A percentile compares a stretch with the other conserved stretches of the same genome.
Conservation (phyloP, 1,139 yeast species). For the Protomyces macrosporus region DNA sequence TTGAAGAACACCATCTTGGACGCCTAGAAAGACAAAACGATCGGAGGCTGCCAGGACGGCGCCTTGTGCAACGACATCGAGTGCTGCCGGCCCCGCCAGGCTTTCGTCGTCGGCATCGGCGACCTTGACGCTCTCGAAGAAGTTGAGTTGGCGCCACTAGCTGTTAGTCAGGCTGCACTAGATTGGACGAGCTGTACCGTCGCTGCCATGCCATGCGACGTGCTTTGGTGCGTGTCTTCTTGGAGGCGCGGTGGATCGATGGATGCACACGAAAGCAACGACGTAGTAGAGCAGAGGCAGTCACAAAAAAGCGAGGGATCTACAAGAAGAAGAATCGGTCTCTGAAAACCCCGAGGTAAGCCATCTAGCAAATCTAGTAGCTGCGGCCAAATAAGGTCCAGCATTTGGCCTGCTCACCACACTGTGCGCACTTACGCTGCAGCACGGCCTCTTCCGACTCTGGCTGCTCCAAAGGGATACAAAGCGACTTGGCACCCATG, state of each 20-base stretch:
- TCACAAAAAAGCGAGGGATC: not conserved
- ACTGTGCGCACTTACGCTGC: conserved; percentile 77
- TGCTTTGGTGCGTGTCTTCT: not conserved
- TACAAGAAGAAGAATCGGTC: not conserved
- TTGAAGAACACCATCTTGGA: conserved; percentile 52
- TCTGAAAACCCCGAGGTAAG: not conserved
- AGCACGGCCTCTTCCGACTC: conserved; percentile 46
- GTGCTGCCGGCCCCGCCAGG: conserved; percentile 59
- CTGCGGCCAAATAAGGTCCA: conserved; percentile 97
- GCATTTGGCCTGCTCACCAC: conserved; percentile 66
- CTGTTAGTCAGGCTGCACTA: not conserved
- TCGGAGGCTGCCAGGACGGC: conserved; percentile 40
- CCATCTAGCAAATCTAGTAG: conserved; percentile 47
- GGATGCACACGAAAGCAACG: not conserved
- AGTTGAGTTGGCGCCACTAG: conserved; percentile 81
- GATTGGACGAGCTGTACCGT: not conserved
- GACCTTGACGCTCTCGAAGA: conserved; percentile 78
- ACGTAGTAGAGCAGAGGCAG: not conserved
- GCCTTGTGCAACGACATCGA: conserved; percentile 40
- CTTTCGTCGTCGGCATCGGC: conserved; percentile 35
- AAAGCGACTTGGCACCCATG: conserved; percentile 98
- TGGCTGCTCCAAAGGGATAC: conserved; percentile 84
- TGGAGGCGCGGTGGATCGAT: not conserved
- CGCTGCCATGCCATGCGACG: not conserved
- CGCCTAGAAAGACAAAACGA: conserved; percentile 55